Evolutionary conservation across 2,329 filamentous ascomycete species (phyloP), one percentile per base, ranked within the genome.

Genomic region (Xylaria polymorpha): DNA sequence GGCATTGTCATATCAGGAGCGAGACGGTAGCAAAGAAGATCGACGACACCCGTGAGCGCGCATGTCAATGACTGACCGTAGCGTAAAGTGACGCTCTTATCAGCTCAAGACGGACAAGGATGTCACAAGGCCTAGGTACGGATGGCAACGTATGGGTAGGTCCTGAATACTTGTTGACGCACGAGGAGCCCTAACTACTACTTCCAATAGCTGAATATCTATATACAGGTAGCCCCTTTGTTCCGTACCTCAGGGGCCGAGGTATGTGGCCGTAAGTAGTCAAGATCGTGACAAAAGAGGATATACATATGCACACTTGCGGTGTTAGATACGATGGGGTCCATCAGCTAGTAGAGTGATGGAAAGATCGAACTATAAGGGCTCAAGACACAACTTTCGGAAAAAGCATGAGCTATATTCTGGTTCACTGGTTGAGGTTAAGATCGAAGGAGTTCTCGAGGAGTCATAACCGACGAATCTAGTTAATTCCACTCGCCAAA

Each of bases 361-460:
- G 50, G 64, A 66, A 66, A 66, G 58, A 62, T 67, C 51, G 44
- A 67, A 67, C 64, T 67, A 56, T 56, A 56, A 66, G 56, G 64
- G 48, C 64, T 61, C 64, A 66, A 61, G 48, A 61, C 56, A 66
- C 56, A 66, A 66, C 64, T 66, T 50, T 61, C 57, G 64, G 48
- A 61, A 61, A 61, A 66, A 66, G 57, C 64, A 66, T 66, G 63
- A 66, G 63, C 63, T 60, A 67, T 63, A 67, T 63, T 67, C 59
- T 59, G 59, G 65, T 67, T 67, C 58, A 67, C 14, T 63, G 53
- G 65, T 63, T 67, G 53, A 63, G 59, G 59, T 59, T 63, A 63
- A 67, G 53, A 67, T 63, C 65, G 65, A 63, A 67, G 59, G 59
- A 67, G 65, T 63, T 67, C 59, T 67, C 65, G 37, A 67, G 65